Conservation (phyloP, 2,329 filamentous ascomycete genomes). For the Cryphonectria carpinicola region DNA sequence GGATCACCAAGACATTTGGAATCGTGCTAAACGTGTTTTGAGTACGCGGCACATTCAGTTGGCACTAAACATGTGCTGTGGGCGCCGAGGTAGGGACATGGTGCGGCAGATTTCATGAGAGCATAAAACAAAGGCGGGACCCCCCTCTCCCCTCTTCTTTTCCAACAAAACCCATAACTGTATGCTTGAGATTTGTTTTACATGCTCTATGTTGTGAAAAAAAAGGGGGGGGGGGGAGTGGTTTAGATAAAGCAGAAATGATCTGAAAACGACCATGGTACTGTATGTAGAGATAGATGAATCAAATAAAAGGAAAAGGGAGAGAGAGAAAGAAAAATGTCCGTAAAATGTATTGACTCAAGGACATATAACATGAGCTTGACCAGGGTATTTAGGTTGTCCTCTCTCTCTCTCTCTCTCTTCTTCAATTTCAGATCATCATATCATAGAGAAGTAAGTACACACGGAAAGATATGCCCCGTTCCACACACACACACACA, state of each 20-base stretch:
- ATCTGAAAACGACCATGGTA: not conserved
- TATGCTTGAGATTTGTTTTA: not conserved
- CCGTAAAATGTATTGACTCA: too few relatives aligned
- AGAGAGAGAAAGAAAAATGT: too few relatives aligned
- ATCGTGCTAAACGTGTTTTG: not conserved
- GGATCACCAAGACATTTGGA: not conserved
- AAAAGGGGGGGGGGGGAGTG: too few relatives aligned
- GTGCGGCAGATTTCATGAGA: slow-evolving; percentile 11
- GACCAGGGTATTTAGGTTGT: too few relatives aligned
- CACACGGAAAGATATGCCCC: not conserved
- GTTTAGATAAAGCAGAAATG: not conserved
- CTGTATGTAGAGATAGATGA: slow-evolving; percentile 1
- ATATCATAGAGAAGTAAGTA: not conserved
- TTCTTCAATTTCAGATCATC: not conserved
- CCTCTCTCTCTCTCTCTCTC: not conserved
- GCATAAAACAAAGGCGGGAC: slow-evolving; percentile 8
- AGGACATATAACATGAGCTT: too few relatives aligned
- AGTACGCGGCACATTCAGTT: slow-evolving; percentile 3
- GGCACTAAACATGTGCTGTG: not conserved
- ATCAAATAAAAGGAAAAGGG: not conserved
- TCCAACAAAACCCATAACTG: not conserved
- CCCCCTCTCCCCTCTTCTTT: not conserved
- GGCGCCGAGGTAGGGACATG: slow-evolving; percentile 10
- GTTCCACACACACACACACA: not conserved
- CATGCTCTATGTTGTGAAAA: not conserved